Conservation (phyloP, 805 yeast species). For the Ogataea trehaloabstinens region DNA sequence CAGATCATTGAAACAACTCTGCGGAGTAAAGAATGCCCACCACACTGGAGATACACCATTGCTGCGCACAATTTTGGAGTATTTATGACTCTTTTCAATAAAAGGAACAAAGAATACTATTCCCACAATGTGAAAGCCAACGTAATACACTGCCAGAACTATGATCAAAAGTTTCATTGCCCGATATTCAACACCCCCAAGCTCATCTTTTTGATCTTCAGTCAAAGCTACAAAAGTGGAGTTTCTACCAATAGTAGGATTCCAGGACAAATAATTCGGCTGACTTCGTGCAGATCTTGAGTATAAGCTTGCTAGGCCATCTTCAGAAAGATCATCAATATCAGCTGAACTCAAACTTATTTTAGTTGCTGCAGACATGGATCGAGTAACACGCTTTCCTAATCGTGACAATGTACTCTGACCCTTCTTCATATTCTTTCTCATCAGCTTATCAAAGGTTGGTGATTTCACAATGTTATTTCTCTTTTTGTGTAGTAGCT, state of each 20-base stretch:
- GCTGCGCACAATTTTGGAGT: constrained; percentile 41
- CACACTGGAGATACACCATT: constrained; percentile 75
- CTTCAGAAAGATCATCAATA: constrained; percentile 24
- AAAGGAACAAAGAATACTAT: constrained; percentile 59
- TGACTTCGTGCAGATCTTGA: constrained; percentile 25
- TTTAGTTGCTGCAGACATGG: constrained; percentile 12
- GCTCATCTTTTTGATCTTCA: constrained; percentile 83
- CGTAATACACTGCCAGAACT: constrained; percentile 62
- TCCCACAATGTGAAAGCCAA: constrained; percentile 70
- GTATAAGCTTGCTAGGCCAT: constrained; percentile 28
- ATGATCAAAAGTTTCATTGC: constrained; percentile 75
- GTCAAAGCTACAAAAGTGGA: constrained; percentile 84
- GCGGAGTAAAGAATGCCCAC: constrained; percentile 91
- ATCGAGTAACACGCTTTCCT: constrained; percentile 25
- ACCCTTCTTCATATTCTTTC: constrained; percentile 24
- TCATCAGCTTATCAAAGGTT: constrained; percentile 45
- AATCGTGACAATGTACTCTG: constrained; percentile 18
- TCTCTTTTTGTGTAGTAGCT: constrained; percentile 7
- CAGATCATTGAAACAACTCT: constrained; percentile 78
- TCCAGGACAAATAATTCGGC: constrained; percentile 81
- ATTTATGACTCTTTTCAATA: constrained; percentile 43
- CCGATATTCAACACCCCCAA: constrained; percentile 96
- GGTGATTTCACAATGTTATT: constrained; percentile 36
- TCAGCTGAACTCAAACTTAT: constrained; percentile 4
- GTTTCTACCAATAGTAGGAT: constrained; percentile 89